Evolutionary conservation across 257 asterid species (phyloP).

Genomic region (Plantago major): DNA sequence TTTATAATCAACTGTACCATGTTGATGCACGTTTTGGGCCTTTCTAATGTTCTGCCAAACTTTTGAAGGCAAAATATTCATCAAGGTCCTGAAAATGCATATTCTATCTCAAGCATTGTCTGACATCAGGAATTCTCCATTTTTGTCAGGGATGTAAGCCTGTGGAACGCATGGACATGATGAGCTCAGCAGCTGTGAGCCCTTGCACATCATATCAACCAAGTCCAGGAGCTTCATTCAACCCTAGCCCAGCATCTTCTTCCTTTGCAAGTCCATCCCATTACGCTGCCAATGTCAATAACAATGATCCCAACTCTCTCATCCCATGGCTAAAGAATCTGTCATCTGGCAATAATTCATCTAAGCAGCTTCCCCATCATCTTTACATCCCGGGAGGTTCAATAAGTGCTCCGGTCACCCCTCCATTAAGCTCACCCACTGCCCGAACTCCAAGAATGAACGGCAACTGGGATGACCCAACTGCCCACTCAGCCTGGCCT

Average conservation of each 20-base stretch:
- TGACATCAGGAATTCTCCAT: not conserved
- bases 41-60: too few species aligned
- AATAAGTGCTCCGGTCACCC: slow-evolving; percentile 95
- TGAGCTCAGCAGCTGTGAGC: slow-evolving; percentile 67
- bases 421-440: slow-evolving; percentile 92
- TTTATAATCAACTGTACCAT: too few species aligned
- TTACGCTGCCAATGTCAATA: slow-evolving; percentile 40
- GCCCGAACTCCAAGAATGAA: slow-evolving; percentile 77
- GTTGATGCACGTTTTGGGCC: too few species aligned
- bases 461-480: slow-evolving; percentile 63
- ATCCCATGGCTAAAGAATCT: slow-evolving; percentile 95
- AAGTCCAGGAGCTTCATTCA: slow-evolving; percentile 76
- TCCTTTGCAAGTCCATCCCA: slow-evolving; percentile 79
- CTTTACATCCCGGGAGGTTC: slow-evolving; percentile 81
- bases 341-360: slow-evolving; percentile 66
- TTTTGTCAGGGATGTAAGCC: slow-evolving; percentile 86
- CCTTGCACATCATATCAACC: slow-evolving; percentile 84
- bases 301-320: slow-evolving; percentile 72
- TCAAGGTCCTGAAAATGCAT: too few species aligned
- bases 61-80: too few species aligned
- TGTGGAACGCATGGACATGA: slow-evolving; percentile 51
- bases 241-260: slow-evolving; percentile 84
- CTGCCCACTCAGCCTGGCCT: slow-evolving; percentile 53
- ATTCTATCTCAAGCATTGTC: not conserved
- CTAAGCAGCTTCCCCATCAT: slow-evolving; percentile 71